Evolutionary conservation across 2,329 filamentous ascomycete species (phyloP).

Genomic region (Stachybotrys echinatus): DNA sequence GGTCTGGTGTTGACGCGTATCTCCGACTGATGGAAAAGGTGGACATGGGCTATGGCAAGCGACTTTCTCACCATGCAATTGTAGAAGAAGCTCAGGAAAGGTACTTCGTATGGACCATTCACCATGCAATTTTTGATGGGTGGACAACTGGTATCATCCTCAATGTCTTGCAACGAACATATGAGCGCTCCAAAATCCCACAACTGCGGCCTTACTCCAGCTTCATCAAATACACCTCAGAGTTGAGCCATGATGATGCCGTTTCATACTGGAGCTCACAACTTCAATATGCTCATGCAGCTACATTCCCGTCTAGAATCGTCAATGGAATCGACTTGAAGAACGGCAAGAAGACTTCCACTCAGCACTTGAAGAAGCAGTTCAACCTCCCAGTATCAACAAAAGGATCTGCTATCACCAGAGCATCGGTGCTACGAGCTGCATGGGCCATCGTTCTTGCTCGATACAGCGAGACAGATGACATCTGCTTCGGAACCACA

Average conservation of each 20-base stretch:
- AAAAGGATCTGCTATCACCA: neutral
- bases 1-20: constrained; percentile 1
- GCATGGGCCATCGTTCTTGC: neutral
- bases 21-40: constrained; percentile 1
- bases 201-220: neutral
- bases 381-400: neutral
- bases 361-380: neutral
- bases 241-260: neutral
- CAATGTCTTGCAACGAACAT: constrained; percentile 1
- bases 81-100: neutral
- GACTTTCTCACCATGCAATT: constrained; percentile 4
- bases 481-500: constrained; percentile 15
- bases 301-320: neutral
- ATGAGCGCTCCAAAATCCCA: neutral
- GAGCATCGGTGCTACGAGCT: neutral
- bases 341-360: neutral
- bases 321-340: neutral
- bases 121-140: constrained; percentile 23
- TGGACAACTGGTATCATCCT: constrained; percentile 15
- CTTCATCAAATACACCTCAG: neutral
- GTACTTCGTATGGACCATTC: constrained; percentile 17
- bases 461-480: constrained; percentile 1
- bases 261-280: neutral
- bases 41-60: constrained; percentile 4
- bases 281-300: neutral